These are phyloP conservation scores for Boletus subcaerulescens DNA, from an alignment of 768 basidiomycete species.

Conservation along the genomic window DNA sequence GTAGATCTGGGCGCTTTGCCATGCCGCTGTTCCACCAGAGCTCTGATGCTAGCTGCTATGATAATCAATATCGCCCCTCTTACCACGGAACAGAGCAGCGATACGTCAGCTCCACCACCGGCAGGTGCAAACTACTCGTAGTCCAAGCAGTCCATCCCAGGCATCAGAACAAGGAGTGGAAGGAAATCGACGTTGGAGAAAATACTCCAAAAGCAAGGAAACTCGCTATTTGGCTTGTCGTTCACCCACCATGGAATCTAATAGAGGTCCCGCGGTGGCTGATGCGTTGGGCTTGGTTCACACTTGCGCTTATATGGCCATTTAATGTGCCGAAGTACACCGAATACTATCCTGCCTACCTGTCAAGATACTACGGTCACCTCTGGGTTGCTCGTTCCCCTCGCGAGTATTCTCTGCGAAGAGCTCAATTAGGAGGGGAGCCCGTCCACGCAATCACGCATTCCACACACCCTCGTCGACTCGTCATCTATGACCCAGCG, in stretches of 20 bases:
- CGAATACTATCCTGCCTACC: constrained; percentile 14
- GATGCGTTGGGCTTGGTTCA: constrained; percentile 17
- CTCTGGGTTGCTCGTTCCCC: constrained; percentile 24
- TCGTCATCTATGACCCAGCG: constrained; percentile 9
- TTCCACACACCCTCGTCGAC: constrained; percentile 14
- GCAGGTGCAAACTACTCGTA: constrained; percentile 22
- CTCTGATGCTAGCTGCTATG: too few relatives aligned
- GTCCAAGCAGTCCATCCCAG: constrained; percentile 24
- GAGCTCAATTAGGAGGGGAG: neutral
- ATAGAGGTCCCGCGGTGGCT: constrained; percentile 8
- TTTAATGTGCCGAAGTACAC: neutral
- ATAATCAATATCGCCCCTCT: constrained; percentile 15
- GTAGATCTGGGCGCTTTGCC: too few relatives aligned
- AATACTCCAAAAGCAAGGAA: neutral
- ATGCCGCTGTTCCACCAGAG: too few relatives aligned
- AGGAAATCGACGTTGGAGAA: neutral
- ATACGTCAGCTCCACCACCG: constrained; percentile 23
- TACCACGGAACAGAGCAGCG: constrained; percentile 14
- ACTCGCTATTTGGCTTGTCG: constrained; percentile 19
- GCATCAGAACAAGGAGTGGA: too few relatives aligned
- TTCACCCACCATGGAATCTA: neutral
- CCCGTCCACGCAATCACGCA: constrained; percentile 8
- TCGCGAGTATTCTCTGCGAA: constrained; percentile 20
- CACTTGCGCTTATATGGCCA: constrained; percentile 16
- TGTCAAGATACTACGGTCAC: constrained; percentile 19